A percentile compares a stretch with the other conserved stretches of the same genome.
Conservation (phyloP, 2,329 filamentous ascomycete genomes). For the Cladosporium oxysporum region DNA sequence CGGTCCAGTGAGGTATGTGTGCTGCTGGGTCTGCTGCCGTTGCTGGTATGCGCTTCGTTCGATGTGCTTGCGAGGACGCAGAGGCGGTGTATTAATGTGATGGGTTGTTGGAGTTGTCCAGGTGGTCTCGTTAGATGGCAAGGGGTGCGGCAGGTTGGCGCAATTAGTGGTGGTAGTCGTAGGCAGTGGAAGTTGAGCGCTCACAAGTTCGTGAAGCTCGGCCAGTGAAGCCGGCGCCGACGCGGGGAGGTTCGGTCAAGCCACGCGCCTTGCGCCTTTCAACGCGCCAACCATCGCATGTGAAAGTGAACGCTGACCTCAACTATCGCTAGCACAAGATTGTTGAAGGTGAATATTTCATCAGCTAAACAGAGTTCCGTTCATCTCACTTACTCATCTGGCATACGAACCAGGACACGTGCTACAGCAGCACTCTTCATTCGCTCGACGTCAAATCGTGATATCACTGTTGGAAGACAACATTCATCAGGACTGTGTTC, state of each 20-base stretch:
- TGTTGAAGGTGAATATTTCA: background rate
- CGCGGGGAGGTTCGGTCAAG: conserved; percentile 1
- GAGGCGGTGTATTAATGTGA: background rate
- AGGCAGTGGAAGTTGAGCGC: background rate
- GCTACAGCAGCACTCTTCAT: background rate
- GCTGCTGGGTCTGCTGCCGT: background rate
- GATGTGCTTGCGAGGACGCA: background rate
- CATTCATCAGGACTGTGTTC: no score
- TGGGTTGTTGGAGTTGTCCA: background rate
- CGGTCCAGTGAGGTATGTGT: background rate
- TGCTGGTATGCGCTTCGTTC: background rate
- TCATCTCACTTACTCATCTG: background rate
- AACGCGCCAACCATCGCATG: background rate
- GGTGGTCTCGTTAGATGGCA: background rate
- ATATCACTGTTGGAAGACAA: background rate
- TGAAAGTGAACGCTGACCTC: background rate
- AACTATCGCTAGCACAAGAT: background rate
- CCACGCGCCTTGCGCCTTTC: background rate
- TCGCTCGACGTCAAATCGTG: background rate
- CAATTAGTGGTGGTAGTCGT: background rate
- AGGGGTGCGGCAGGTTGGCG: background rate
- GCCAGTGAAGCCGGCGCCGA: background rate
- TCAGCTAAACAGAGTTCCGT: background rate
- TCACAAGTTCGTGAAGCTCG: conserved; percentile 8
- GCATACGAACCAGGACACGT: background rate